Percentiles rank a stretch among this genome's conserved stretches.
Evolutionary conservation across 2,329 filamentous ascomycete species (phyloP).

Genomic region (Madurella fahalii): DNA sequence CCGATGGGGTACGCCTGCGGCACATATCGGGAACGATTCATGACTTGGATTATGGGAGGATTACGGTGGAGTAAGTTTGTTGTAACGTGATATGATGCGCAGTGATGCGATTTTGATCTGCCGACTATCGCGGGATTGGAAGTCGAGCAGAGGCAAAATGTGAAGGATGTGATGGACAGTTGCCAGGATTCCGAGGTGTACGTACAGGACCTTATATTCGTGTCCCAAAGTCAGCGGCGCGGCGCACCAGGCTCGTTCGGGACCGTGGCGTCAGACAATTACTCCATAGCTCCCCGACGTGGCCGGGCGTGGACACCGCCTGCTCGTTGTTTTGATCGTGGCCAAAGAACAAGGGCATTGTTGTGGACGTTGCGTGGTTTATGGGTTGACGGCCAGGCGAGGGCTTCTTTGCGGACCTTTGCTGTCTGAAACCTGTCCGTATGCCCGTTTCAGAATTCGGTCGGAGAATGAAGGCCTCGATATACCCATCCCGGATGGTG

Average conservation of each 20-base stretch:
- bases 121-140: constrained; percentile 3
- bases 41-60: background rate
- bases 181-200: constrained; percentile 1
- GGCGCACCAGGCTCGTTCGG: constrained; percentile 8
- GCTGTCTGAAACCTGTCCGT: constrained; percentile 10
- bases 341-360: background rate
- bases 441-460: constrained; percentile 14
- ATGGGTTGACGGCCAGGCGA: background rate
- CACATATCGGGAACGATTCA: constrained; percentile 20
- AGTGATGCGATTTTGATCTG: background rate
- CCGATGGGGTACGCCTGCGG: constrained; percentile 9
- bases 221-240: constrained; percentile 5
- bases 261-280: constrained; percentile 10
- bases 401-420: background rate
- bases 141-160: constrained; percentile 1
- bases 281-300: background rate
- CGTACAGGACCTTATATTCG: constrained; percentile 17
- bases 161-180: constrained; percentile 6
- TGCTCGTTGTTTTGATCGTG: background rate
- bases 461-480: background rate
- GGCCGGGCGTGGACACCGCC: background rate
- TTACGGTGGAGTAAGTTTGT: background rate
- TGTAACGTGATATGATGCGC: background rate
- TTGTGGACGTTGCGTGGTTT: too few relatives aligned
- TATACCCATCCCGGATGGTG: background rate